These are phyloP conservation scores for Asterophora parasitica DNA, from an alignment of 768 basidiomycete genomes.

Conservation along the genomic window DNA sequence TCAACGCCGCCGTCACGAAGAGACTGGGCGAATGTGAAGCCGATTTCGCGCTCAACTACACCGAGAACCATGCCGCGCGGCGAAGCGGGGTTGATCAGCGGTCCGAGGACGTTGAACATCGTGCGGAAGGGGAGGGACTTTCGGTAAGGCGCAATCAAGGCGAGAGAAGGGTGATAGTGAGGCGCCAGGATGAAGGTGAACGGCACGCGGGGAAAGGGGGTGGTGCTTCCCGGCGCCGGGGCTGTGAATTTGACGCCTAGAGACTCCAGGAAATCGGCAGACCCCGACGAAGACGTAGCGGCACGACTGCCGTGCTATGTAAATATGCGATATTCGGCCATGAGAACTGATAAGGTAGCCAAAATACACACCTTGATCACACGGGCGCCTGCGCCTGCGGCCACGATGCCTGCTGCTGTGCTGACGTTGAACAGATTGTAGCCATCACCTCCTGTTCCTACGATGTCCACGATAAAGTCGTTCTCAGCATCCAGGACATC, in stretches of 20 bases:
- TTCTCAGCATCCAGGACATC: constrained; percentile 50
- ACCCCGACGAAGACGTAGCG: constrained; percentile 91
- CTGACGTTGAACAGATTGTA: constrained; percentile 97
- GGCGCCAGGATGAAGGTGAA: constrained; percentile 94
- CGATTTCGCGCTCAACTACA: constrained; percentile 78
- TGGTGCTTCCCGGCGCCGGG: constrained; percentile 52
- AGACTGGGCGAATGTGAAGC: constrained; percentile 73
- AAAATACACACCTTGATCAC: constrained; percentile 72
- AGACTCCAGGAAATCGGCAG: constrained; percentile 86
- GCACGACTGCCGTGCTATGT: constrained; percentile 84
- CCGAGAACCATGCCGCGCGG: constrained; percentile 91
- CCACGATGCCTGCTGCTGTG: constrained; percentile 89
- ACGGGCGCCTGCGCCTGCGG: constrained; percentile 89
- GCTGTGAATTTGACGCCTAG: constrained; percentile 73
- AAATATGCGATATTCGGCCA: background rate
- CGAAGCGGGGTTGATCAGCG: constrained; percentile 85
- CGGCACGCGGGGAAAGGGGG: constrained; percentile 60
- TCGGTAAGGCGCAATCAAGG: constrained; percentile 76
- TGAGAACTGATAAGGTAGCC: background rate
- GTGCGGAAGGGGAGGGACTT: constrained; percentile 90
- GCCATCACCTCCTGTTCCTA: constrained; percentile 93
- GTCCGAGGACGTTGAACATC: constrained; percentile 94
- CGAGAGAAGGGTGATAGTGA: constrained; percentile 87
- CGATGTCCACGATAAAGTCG: constrained; percentile 76
- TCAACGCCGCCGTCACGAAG: constrained; percentile 69